Conservation (phyloP, 805 yeast genomes). For the Geotrichum ghanense region DNA sequence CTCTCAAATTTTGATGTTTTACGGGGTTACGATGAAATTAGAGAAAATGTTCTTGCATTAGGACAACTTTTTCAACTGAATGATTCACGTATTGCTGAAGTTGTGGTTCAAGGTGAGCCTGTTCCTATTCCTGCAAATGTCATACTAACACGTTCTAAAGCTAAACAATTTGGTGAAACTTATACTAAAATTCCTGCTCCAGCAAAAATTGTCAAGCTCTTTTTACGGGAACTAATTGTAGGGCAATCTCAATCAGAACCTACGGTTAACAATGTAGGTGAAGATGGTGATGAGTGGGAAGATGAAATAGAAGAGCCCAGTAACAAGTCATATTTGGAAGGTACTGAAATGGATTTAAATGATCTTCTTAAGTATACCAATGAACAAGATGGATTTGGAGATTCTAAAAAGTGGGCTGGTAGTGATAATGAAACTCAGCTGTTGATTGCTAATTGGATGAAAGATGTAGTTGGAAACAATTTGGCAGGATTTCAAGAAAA, state of each 20-base stretch:
- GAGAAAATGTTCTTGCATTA: constrained; percentile 56
- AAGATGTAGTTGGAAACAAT: constrained; percentile 11
- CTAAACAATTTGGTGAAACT: constrained; percentile 48
- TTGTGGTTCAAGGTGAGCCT: constrained; percentile 69
- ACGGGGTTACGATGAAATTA: constrained; percentile 65
- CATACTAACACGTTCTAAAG: constrained; percentile 82
- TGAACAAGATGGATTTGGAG: constrained; percentile 5
- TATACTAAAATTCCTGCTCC: constrained; percentile 60
- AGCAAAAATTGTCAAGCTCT: constrained; percentile 58
- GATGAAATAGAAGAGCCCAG: constrained; percentile 19
- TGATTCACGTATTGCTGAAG: constrained; percentile 37
- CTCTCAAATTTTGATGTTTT: constrained; percentile 68
- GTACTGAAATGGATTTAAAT: constrained; percentile 4
- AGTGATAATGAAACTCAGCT: constrained; percentile 4
- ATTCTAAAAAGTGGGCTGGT: background rate
- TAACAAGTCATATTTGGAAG: constrained; percentile 15
- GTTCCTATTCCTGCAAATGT: constrained; percentile 45
- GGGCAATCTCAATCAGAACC: constrained; percentile 32
- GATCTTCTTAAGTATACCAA: background rate
- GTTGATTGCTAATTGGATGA: constrained; percentile 5
- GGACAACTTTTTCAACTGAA: constrained; percentile 51
- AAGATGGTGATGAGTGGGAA: constrained; percentile 29
- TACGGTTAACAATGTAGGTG: constrained; percentile 12
- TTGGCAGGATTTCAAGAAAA: constrained; percentile 7
- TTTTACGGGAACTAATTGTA: constrained; percentile 55